These are phyloP conservation scores for Penicillium riverlandense DNA, from an alignment of 495 filamentous ascomycete species.

Conservation along the genomic window DNA sequence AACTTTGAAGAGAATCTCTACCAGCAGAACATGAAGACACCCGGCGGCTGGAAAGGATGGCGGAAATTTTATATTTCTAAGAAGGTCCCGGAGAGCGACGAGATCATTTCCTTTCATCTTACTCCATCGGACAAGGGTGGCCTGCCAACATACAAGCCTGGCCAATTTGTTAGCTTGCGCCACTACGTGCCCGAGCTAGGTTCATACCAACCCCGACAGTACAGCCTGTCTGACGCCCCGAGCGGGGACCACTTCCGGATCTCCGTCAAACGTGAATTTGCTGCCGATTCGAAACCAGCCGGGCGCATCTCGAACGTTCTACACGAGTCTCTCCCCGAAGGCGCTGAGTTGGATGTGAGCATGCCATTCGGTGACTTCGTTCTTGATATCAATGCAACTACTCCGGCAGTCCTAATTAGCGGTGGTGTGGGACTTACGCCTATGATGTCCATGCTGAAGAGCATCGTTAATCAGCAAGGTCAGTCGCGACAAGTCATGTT, in stretches of 20 bases:
- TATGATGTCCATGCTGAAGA: constrained; percentile 55
- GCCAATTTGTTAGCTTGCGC: constrained; percentile 63
- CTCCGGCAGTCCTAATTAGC: constrained; percentile 49
- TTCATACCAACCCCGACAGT: constrained; percentile 61
- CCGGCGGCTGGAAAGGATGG: constrained; percentile 54
- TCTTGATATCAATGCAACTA: constrained; percentile 27
- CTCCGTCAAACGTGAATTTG: constrained; percentile 49
- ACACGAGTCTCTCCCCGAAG: constrained; percentile 51
- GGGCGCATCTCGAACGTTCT: constrained; percentile 60
- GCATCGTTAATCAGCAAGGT: constrained; percentile 4
- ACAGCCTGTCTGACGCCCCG: constrained; percentile 61
- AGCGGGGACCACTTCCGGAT: constrained; percentile 56
- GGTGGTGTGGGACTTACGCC: constrained; percentile 58
- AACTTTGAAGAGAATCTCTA: constrained; percentile 55
- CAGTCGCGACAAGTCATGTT: constrained; percentile 17
- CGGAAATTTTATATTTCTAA: constrained; percentile 57
- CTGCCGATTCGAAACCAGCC: constrained; percentile 16
- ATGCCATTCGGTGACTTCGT: constrained; percentile 59
- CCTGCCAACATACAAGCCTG: constrained; percentile 55
- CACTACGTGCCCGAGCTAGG: constrained; percentile 49
- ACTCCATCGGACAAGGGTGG: constrained; percentile 53
- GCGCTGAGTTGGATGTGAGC: constrained; percentile 46
- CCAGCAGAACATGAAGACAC: constrained; percentile 24
- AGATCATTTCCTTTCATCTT: constrained; percentile 67
- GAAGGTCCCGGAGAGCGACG: constrained; percentile 54